Percentiles rank a stretch among this genome's conserved stretches.
phyloP scores from a whole-genome alignment of 108 stramenopile species.

The Licmophora abbreviata region DNA sequence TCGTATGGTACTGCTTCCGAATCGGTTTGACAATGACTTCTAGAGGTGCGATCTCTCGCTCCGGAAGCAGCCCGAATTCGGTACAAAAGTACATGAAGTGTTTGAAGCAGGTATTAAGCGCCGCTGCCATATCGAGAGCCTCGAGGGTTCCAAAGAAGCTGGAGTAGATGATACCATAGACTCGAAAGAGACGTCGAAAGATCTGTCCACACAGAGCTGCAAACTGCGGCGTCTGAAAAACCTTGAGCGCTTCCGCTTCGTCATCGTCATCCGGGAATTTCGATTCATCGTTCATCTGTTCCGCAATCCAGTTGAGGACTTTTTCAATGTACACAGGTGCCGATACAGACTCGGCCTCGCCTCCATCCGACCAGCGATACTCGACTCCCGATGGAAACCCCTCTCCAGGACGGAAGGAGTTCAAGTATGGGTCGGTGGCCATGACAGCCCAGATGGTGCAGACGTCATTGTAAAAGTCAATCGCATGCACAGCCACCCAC shows the following conservation, averaged over 20 bases:
- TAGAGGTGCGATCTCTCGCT: constrained; percentile 83
- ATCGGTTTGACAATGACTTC: constrained; percentile 87
- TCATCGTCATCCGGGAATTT: constrained; percentile 90
- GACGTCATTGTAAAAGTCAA: constrained; percentile 90
- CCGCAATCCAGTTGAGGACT: constrained; percentile 82
- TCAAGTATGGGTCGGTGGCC: constrained; percentile 80
- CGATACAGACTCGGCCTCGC: constrained; percentile 58
- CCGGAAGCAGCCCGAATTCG: constrained; percentile 82
- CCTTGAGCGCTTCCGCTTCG: constrained; percentile 71
- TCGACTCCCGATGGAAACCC: constrained; percentile 87
- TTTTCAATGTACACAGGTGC: constrained; percentile 86
- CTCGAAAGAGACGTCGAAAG: constrained; percentile 81
- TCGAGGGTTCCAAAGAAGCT: constrained; percentile 85
- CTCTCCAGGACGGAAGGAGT: constrained; percentile 82
- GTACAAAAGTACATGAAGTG: constrained; percentile 92
- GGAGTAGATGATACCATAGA: constrained; percentile 87
- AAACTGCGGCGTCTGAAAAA: constrained; percentile 83
- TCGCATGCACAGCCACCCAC: constrained; percentile 88
- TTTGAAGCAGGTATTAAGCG: constrained; percentile 88
- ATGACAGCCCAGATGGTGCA: constrained; percentile 87
- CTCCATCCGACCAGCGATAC: constrained; percentile 77
- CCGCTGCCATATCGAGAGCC: constrained; percentile 85
- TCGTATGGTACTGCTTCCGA: constrained; percentile 76
- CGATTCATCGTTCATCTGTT: constrained; percentile 83
- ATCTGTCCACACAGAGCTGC: constrained; percentile 84